These are phyloP conservation scores for Brassica nigra DNA, from an alignment of 345 rosid genomes.

Conservation along the genomic window DNA sequence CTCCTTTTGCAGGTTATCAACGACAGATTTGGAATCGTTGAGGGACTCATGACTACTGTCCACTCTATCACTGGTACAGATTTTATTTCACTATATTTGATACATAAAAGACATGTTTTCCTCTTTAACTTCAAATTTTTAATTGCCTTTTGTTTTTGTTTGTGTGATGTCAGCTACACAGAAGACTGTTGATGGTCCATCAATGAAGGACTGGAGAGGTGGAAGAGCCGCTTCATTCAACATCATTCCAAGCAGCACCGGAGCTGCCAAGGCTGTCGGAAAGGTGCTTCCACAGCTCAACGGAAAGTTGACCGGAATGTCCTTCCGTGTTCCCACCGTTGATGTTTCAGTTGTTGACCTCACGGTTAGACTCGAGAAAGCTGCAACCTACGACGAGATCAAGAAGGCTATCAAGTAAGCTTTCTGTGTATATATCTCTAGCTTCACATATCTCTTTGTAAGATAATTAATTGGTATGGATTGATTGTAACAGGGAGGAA, in stretches of 20 bases:
- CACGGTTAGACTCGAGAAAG: conserved; percentile 76
- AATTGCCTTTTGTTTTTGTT: not conserved
- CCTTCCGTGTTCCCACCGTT: conserved; percentile 86
- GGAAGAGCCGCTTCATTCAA: conserved; percentile 96
- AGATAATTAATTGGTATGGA: too few species aligned
- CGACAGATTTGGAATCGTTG: conserved; percentile 83
- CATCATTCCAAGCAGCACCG: conserved; percentile 89
- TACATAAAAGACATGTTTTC: too few species aligned
- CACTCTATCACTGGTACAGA: conserved; percentile 81
- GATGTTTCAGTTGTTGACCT: conserved; percentile 88
- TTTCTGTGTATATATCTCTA: not conserved
- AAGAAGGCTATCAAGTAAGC: conserved; percentile 68
- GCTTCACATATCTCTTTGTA: not conserved
- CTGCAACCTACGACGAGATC: conserved; percentile 68
- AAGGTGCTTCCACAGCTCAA: conserved; percentile 76
- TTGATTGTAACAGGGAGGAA: conserved; percentile 52
- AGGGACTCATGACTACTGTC: conserved; percentile 92
- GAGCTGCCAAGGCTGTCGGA: conserved; percentile 94
- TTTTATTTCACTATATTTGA: not conserved
- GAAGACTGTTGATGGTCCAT: conserved; percentile 90
- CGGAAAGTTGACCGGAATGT: conserved; percentile 86
- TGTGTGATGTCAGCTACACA: conserved; percentile 57
- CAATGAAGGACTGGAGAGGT: conserved; percentile 90
- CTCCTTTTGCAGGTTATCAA: conserved; percentile 57
- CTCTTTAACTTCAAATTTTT: not conserved